Conservation (phyloP, 805 yeast genomes). For the Yamadazyma paraphyllophila region DNA sequence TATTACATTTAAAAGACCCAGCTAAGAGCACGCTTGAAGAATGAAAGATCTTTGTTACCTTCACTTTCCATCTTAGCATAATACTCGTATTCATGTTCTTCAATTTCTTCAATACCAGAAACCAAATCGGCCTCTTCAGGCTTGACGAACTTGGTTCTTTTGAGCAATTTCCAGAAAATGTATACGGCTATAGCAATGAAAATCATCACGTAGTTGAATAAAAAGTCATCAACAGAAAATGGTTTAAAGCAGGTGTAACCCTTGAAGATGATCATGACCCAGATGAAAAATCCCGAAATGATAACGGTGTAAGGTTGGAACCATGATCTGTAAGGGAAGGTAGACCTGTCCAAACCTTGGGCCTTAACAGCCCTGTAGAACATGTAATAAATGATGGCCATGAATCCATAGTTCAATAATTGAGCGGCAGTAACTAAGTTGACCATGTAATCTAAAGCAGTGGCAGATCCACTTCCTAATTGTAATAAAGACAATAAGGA, state of each 20-base stretch:
- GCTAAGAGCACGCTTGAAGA: slow-evolving; percentile 8
- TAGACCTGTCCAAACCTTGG: slow-evolving; percentile 37
- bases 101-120: slow-evolving; percentile 46
- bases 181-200: slow-evolving; percentile 42
- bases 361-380: slow-evolving; percentile 41
- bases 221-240: slow-evolving; percentile 61
- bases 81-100: slow-evolving; percentile 46
- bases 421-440: slow-evolving; percentile 48
- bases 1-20: slow-evolving; percentile 16
- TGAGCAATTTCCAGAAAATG: slow-evolving; percentile 35
- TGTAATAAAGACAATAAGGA: slow-evolving; percentile 32
- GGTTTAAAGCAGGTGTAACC: slow-evolving; percentile 73
- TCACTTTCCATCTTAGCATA: slow-evolving; percentile 33
- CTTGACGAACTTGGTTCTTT: slow-evolving; percentile 35
- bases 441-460: slow-evolving; percentile 45
- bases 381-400: slow-evolving; percentile 41
- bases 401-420: slow-evolving; percentile 45
- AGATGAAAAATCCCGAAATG: slow-evolving; percentile 28
- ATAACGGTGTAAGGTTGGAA: slow-evolving; percentile 40
- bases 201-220: slow-evolving; percentile 71
- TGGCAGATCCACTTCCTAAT: slow-evolving; percentile 25
- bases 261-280: slow-evolving; percentile 51
- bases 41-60: slow-evolving; percentile 4
- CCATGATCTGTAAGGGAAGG: slow-evolving; percentile 43
- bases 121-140: slow-evolving; percentile 47